Base-by-base conservation (phyloP, 345 rosid species). In the Acer negundo region DNA sequence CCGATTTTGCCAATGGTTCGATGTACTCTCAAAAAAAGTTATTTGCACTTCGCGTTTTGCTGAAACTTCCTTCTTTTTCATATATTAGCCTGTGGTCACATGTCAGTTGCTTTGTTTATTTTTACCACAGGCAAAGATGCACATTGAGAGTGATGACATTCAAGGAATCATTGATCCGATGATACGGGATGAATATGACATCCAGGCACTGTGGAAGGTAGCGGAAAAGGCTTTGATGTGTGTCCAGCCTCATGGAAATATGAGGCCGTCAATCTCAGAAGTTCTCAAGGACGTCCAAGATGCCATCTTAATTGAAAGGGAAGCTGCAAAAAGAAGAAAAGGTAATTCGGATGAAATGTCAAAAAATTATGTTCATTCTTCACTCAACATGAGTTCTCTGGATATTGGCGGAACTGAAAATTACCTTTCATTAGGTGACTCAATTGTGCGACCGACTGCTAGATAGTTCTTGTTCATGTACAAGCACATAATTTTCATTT, bases 201-300 rank as follows among this genome's bases (percentile, higher is more conserved):
- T 94, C 55, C 99, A 97, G 58, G 90, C 99, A 0, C 91, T 97
- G 96, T 97, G 99, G 99, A 97, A 97, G 85, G 90, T 97, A 19
- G 99, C 98, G 0, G 99, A 97, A 90, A 94, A 90, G 74, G 99
- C 99, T 3, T 70, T 94, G 79, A 82, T 90, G 86, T 97, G 99
- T 7, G 98, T 97, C 70, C 91, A 82, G 79, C 94, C 99, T 12
- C 98, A 94, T 35, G 98, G 99, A 35, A 84, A 89, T 84, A 84
- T 90, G 97, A 90, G 99, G 82, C 98, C 99, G 2, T 89, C 97
- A 0, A 94, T 97, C 55, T 94, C 99, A 0, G 97, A 94, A 61
- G 98, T 94, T 75, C 93, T 93, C 63, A 97, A 97, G 80, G 99
- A 97, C 84, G 85, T 97, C 63, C 97, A 93, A 88, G 99, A 97